Percentiles rank a stretch among this genome's conserved stretches.
Conservation (phyloP, 345 rosid species). For the Syzygium aqueum region DNA sequence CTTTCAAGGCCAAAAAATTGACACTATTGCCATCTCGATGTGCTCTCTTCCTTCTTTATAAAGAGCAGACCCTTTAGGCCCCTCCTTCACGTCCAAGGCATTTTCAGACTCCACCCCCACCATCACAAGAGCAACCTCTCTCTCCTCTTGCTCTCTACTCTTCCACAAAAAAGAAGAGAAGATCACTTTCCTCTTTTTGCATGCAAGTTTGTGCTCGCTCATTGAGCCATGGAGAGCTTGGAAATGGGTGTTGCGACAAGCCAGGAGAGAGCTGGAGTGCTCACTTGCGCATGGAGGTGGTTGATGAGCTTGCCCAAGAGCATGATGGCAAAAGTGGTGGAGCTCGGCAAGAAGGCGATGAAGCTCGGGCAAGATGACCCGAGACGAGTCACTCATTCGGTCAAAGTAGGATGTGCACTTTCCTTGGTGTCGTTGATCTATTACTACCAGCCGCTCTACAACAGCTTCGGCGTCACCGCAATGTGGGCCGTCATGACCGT, state of each 20-base stretch:
- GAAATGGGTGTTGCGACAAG: not conserved
- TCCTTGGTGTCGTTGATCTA: slow-evolving; percentile 50
- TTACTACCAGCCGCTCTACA: slow-evolving; percentile 53
- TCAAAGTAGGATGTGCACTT: slow-evolving; percentile 66
- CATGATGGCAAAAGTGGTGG: slow-evolving; percentile 2
- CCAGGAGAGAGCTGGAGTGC: not conserved
- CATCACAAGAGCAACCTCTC: not conserved
- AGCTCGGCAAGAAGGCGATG: slow-evolving; percentile 5
- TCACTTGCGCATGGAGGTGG: not conserved
- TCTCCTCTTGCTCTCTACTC: not conserved
- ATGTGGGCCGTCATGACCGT: slow-evolving; percentile 89
- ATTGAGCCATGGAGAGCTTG: not conserved
- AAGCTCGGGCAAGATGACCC: slow-evolving; percentile 60
- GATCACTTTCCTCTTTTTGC: not conserved
- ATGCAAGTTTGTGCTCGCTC: not conserved
- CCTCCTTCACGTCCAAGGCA: not conserved
- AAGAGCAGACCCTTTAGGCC: slow-evolving; percentile 1
- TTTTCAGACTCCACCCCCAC: not conserved
- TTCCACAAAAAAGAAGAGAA: not conserved
- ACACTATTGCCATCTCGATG: not conserved
- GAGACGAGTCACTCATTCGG: slow-evolving; percentile 56
- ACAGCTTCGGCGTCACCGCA: slow-evolving; percentile 56
- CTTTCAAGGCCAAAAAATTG: not conserved
- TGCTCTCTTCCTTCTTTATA: slow-evolving; percentile 1
- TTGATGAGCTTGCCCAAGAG: slow-evolving; percentile 5